These are phyloP conservation scores for Paramyrothecium roridum DNA, from an alignment of 2,329 filamentous ascomycete species.

Conservation along the genomic window DNA sequence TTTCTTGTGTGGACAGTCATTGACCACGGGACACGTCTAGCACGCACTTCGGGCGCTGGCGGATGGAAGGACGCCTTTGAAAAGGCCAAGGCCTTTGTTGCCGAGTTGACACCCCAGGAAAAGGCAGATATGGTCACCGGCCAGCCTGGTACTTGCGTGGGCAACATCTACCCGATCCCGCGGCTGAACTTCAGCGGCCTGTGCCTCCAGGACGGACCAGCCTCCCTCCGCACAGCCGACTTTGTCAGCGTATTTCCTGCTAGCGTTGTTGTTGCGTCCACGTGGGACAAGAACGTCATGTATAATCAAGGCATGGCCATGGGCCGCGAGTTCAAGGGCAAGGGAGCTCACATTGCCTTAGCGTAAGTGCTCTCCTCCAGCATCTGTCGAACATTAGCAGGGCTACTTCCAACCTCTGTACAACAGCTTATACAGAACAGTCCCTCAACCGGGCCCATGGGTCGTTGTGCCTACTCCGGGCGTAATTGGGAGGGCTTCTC, in stretches of 20 bases:
- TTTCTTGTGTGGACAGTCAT: too few relatives aligned
- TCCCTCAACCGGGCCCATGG: background rate
- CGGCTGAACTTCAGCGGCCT: conserved; percentile 8
- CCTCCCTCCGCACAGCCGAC: background rate
- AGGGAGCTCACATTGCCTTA: conserved; percentile 9
- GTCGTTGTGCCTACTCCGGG: conserved; percentile 34
- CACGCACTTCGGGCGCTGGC: too few relatives aligned
- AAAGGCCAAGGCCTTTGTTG: too few relatives aligned
- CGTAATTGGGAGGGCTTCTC: conserved; percentile 85
- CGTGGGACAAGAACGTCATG: conserved; percentile 6
- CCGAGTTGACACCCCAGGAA: conserved; percentile 11
- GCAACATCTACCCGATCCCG: conserved; percentile 10
- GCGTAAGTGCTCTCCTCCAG: too few relatives aligned
- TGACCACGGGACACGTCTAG: too few relatives aligned
- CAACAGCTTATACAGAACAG: too few relatives aligned
- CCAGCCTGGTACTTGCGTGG: conserved; percentile 14
- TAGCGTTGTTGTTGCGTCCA: background rate
- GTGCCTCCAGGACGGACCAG: conserved; percentile 10
- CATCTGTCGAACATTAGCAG: too few relatives aligned
- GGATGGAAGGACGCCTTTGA: too few relatives aligned
- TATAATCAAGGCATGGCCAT: conserved; percentile 5
- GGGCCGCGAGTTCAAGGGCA: conserved; percentile 7
- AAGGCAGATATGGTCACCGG: conserved; percentile 17
- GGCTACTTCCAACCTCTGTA: too few relatives aligned
- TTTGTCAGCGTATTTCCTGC: background rate